Conservation (phyloP, 2,329 filamentous ascomycete species). For the Fusarium coffeatum region DNA sequence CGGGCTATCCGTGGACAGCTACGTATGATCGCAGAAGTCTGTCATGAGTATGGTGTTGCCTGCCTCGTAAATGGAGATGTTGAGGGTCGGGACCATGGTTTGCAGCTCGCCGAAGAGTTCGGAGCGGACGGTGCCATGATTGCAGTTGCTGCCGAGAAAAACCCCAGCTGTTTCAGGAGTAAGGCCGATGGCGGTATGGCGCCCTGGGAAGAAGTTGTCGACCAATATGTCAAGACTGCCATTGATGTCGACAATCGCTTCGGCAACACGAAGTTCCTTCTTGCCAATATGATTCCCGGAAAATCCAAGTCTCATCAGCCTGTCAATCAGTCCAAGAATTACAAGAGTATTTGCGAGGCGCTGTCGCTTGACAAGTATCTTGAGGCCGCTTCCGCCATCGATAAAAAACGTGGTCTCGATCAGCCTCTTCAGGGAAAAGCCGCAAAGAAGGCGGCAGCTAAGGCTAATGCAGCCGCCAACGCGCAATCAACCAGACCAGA, state of each 20-base stretch:
- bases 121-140: conserved; percentile 98
- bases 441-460: conserved; percentile 50
- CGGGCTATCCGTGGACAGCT: conserved; percentile 87
- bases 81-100: conserved; percentile 75
- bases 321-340: conserved; percentile 75
- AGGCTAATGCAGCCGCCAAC: conserved; percentile 57
- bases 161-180: conserved; percentile 85
- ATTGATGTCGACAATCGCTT: conserved; percentile 87
- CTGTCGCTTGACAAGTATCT: conserved; percentile 74
- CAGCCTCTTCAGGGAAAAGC: conserved; percentile 57
- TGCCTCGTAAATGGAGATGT: conserved; percentile 98
- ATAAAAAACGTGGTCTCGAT: conserved; percentile 71
- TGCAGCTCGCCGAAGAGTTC: conserved; percentile 78
- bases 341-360: conserved; percentile 73
- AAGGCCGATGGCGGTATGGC: conserved; percentile 75
- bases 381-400: conserved; percentile 72
- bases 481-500: conserved; percentile 58
- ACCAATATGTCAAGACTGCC: conserved; percentile 77
- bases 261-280: conserved; percentile 92
- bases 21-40: conserved; percentile 83
- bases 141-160: conserved; percentile 89
- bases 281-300: conserved; percentile 87
- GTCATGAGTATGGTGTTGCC: conserved; percentile 85
- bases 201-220: conserved; percentile 81
- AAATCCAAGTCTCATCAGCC: conserved; percentile 73